These are phyloP conservation scores for Pythium phragmitis DNA, from an alignment of 352 stramenopile species.

Conservation along the genomic window DNA sequence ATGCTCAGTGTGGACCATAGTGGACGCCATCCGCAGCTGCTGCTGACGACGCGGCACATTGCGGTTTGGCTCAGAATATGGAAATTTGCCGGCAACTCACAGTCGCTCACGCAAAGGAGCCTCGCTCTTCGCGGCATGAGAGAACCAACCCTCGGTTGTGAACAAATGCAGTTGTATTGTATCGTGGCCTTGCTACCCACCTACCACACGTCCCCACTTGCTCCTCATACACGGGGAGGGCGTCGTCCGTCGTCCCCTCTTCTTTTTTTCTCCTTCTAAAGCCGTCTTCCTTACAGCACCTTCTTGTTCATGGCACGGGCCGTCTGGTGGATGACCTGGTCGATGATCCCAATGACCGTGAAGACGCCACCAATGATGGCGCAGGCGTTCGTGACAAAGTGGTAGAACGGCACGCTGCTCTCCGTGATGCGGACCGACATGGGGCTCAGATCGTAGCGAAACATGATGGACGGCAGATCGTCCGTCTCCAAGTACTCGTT, in stretches of 20 bases:
- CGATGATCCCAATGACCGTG: conserved; percentile 82
- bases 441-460: conserved; percentile 88
- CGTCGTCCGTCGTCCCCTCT: background rate
- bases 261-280: conserved; percentile 16
- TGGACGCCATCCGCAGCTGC: too few relatives aligned
- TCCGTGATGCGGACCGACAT: conserved; percentile 96
- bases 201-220: too few relatives aligned
- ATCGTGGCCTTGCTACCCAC: too few relatives aligned
- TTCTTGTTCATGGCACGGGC: conserved; percentile 88
- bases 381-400: conserved; percentile 82
- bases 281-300: conserved; percentile 60
- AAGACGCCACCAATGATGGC: conserved; percentile 83
- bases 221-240: background rate
- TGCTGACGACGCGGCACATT: too few relatives aligned
- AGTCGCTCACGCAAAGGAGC: too few relatives aligned
- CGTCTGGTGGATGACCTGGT: conserved; percentile 87
- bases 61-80: too few relatives aligned
- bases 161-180: too few relatives aligned
- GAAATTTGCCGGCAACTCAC: too few relatives aligned
- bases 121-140: too few relatives aligned
- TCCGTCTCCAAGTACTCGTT: conserved; percentile 88
- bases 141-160: too few relatives aligned
- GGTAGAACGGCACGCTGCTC: conserved; percentile 82
- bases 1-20: too few relatives aligned
- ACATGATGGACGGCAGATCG: conserved; percentile 88